phyloP scores from a whole-genome alignment of 148 eudicot species.

The Chenopodium album region DNA sequence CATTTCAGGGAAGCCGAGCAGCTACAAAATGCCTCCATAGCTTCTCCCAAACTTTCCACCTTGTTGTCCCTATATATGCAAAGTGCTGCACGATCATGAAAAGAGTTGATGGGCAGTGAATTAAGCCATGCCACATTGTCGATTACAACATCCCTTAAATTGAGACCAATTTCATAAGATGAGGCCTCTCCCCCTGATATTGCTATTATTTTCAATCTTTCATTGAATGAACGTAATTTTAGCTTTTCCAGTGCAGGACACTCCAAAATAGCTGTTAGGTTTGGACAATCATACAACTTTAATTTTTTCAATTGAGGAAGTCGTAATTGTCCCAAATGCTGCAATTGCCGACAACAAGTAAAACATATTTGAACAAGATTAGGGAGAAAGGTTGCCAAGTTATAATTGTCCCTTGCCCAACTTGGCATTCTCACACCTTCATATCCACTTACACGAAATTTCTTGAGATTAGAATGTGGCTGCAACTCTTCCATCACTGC shows the following conservation, averaged over 20 bases:
- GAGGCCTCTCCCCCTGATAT: neutral
- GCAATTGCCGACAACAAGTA: fast-evolving
- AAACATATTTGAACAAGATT: too few relatives aligned
- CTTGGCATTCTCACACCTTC: constrained; percentile 13
- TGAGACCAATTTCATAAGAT: neutral
- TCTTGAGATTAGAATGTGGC: constrained; percentile 20
- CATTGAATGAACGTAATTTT: too few relatives aligned
- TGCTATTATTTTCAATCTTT: too few relatives aligned
- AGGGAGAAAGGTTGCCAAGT: too few relatives aligned
- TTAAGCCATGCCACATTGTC: too few relatives aligned
- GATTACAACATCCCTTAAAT: neutral
- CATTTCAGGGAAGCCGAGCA: neutral
- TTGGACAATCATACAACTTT: neutral
- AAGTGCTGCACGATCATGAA: too few relatives aligned
- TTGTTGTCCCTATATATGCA: neutral
- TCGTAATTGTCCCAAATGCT: too few relatives aligned
- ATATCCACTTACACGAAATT: neutral
- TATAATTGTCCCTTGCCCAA: constrained; percentile 12
- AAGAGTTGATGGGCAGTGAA: too few relatives aligned
- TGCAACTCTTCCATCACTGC: constrained; percentile 20
- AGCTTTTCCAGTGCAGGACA: too few relatives aligned
- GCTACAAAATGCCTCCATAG: neutral
- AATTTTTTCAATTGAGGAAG: neutral
- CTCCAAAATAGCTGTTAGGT: neutral
- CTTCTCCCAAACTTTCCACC: neutral